Percentiles rank a stretch among this genome's conserved stretches.
Evolutionary conservation across 192 early-diverging fungal genomes (phyloP).

Genomic region (Coemansia sp.): DNA sequence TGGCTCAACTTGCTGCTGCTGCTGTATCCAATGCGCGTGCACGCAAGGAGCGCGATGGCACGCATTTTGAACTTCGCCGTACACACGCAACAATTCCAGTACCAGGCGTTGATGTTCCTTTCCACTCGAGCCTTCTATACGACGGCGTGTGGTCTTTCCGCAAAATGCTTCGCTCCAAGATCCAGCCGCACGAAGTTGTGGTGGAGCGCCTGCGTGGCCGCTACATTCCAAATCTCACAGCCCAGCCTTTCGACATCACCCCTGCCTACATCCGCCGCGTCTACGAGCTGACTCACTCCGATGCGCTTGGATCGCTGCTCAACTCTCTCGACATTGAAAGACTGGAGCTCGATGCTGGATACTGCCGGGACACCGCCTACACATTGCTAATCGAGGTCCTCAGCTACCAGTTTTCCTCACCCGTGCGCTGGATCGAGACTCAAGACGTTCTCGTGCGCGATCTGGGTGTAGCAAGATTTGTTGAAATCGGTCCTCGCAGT

Average conservation of each 20-base stretch:
- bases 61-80: constrained; percentile 67
- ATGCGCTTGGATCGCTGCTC: constrained; percentile 67
- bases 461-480: constrained; percentile 74
- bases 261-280: constrained; percentile 75
- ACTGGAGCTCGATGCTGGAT: constrained; percentile 58
- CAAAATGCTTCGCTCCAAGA: constrained; percentile 73
- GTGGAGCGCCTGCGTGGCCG: constrained; percentile 70
- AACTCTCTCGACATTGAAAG: constrained; percentile 69
- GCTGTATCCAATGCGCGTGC: constrained; percentile 43
- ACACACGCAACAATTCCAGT: constrained; percentile 88
- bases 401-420: constrained; percentile 90
- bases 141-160: constrained; percentile 88
- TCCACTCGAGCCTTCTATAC: constrained; percentile 88
- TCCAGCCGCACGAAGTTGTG: constrained; percentile 71
- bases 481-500: constrained; percentile 89
- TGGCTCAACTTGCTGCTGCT: constrained; percentile 65
- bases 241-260: constrained; percentile 77
- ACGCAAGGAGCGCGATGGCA: constrained; percentile 51
- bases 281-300: constrained; percentile 68
- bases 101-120: constrained; percentile 92
- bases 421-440: constrained; percentile 97
- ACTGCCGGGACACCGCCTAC: constrained; percentile 79
- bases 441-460: constrained; percentile 85
- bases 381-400: constrained; percentile 86
- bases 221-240: constrained; percentile 96